Base-by-base conservation (phyloP, 345 rosid species). In the Psidium guajava region DNA sequence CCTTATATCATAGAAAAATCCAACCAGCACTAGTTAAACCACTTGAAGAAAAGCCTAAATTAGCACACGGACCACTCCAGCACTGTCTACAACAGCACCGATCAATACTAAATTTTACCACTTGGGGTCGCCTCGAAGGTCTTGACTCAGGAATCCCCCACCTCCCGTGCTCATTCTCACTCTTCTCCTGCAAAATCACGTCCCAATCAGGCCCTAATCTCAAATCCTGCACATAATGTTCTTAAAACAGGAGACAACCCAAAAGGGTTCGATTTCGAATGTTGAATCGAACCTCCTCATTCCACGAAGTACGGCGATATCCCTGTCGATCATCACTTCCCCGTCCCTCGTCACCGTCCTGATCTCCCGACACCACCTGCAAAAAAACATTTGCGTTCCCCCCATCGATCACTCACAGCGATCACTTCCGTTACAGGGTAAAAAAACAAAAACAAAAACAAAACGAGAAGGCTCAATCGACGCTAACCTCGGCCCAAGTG, bases 281-380 rank as follows among this genome's bases (percentile, higher is more conserved):
- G 56, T 50, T 47, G 16, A 18, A 6, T 10, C 56, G 87, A 81
- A 89, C 94, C 92, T 90, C 86, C 47, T 75, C 82, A 24, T 40
- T 82, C 90, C 91, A 53, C 58, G 84, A 89, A 86, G 53, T 51
- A 25, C 77, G 88, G 36, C 86, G 61, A 73, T 81, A 40, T 8
- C 86, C 82, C 32, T 80, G 86, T 25, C 85, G 74, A n/a, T 53
- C 22, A 18, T 53, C 32, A 52, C 81, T 54, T 13, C 82, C 61
- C 40, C 85, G 87, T 20, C 52, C 86, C 85, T 86, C 89, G 47
- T 55, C 88, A 27, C 81, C 77, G 56, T 91, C 95, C 85, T 87
- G 89, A 59, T 93, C 93, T 54, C 93, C 97, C 2, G 96, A 92
- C 84, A 94, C 98, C 87, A 96, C 98, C 99, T 96, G 89, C 86